Evolutionary conservation across 2,329 filamentous ascomycete species (phyloP), one percentile per base, ranked within the genome.

Genomic region (Lachnellula occidentalis): DNA sequence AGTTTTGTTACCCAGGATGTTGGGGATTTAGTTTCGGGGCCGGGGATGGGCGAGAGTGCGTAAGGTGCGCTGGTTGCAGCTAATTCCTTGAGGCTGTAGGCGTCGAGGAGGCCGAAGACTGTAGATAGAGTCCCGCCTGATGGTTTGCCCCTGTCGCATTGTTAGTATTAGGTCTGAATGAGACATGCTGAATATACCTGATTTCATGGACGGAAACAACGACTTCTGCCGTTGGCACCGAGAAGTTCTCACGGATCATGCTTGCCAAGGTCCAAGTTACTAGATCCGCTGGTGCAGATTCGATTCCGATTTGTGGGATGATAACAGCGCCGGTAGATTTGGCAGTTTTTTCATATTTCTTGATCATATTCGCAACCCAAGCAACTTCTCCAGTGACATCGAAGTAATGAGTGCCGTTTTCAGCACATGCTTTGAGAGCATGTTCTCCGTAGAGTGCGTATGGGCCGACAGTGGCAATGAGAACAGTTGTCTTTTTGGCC

Each of bases 121-220:
- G 90, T 91, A 34, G 81, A 77, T 4, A 92, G 71, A 2, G 88
- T 86, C 46, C 85, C 85, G n/a, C 84, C 84, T 1, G 83, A 87
- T 2, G 81, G 78, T 1, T 70, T 63, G 24, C 72, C 68, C 45
- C 76, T 81, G 69, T n/a, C 37, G 19, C 36, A 45, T 48, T 53
- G 42, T 61, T 50, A 61, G 54, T 14, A 19, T 4, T 37, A 17
- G 15, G 21, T 39, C 27, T 24, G 11, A 6, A 24, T 14, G 27
- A 3, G 15, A 41, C 36, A 49, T 36, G 6, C 12, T 15, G 8
- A 43, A 56, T 69, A 56, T 66, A 76, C 74, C 62, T 69, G 34
- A 76, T 45, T n/a, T 73, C 71, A 51, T 75, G 68, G 14, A 76
- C 54, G 34, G 77, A 76, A 15, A 86, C 67, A 2, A 78, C 75